These are phyloP conservation scores for Candida chauliodis DNA, from an alignment of 805 yeast genomes.

Conservation along the genomic window DNA sequence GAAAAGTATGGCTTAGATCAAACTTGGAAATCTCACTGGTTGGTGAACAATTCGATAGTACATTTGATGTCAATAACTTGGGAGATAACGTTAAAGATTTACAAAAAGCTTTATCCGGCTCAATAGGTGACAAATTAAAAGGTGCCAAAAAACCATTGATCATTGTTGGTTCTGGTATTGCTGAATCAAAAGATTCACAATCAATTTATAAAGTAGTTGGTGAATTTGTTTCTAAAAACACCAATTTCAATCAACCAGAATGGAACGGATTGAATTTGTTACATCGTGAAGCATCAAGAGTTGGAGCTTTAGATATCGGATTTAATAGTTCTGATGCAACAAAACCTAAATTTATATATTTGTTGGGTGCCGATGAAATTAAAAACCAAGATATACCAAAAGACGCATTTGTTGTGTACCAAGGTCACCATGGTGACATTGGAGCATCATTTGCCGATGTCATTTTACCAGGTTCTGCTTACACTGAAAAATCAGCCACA, in stretches of 20 bases:
- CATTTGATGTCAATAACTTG: constrained; percentile 60
- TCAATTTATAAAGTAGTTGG: constrained; percentile 59
- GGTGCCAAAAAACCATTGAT: constrained; percentile 72
- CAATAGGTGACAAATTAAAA: constrained; percentile 63
- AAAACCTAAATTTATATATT: constrained; percentile 71
- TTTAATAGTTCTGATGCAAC: constrained; percentile 54
- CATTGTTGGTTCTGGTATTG: constrained; percentile 76
- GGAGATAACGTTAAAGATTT: constrained; percentile 61
- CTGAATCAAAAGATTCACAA: constrained; percentile 61
- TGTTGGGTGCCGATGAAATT: constrained; percentile 83
- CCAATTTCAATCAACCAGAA: constrained; percentile 59
- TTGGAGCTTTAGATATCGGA: constrained; percentile 83
- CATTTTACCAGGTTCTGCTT: constrained; percentile 81
- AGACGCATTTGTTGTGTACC: constrained; percentile 85
- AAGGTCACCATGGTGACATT: constrained; percentile 88
- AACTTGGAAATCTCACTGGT: constrained; percentile 65
- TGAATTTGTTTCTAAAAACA: constrained; percentile 52
- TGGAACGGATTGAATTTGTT: constrained; percentile 82
- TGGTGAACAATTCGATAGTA: constrained; percentile 76
- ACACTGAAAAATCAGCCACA: constrained; percentile 82
- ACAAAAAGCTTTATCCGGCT: constrained; percentile 59
- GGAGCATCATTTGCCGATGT: constrained; percentile 91
- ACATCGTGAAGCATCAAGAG: constrained; percentile 85
- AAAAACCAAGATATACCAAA: constrained; percentile 65
- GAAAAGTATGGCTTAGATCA: constrained; percentile 74